Base-by-base conservation (phyloP, 805 yeast genomes). In the Zygotorulaspora sp. region DNA sequence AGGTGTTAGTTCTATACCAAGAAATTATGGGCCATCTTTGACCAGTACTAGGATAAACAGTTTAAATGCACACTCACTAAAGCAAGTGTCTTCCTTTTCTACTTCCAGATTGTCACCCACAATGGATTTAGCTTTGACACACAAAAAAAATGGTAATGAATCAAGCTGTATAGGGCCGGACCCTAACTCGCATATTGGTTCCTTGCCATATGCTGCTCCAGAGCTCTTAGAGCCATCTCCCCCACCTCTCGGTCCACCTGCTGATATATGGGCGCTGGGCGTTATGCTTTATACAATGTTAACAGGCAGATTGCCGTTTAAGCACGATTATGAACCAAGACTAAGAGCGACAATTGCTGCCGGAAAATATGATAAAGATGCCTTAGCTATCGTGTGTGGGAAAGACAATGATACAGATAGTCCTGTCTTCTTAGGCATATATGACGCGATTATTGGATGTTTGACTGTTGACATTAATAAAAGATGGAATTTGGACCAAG, bases 251-350 rank as follows among this genome's bases (percentile, higher is more conserved):
- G 81, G 82, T 2, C 80, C 84, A 2, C 65, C 76, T 26, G 80
- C 89, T 1, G 97, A 89, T 62, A 72, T 85, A 4, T 89, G 97
- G 97, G 95, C 96, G 0, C 70, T 84, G 30, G 97, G 97, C 3
- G 84, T 88, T 0, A 63, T 83, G 45, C 50, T 82, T 3, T 88
- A 76, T 58, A 78, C 94, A 1, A 73, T 87, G 75, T 61, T 80
- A 19, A 72, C 77, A 16, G 89, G 94, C 0, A 75, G 71, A 45
- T 60, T 89, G 35, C 96, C 96, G 1, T 89, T 89, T 63, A 78
- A 77, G 43, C 95, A 88, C 55, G 74, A 74, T n/a, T 83, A 79
- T 57, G 88, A 84, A 50, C 95, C 95, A 8, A 67, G 88, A 45
- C 66, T 89, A 44, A 71, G 86, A 27, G 76, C 83, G 9, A 72